Percentiles rank a stretch among this genome's conserved stretches.
phyloP scores from a whole-genome alignment of 331 rosid genomes.

The Ulmus americana region DNA sequence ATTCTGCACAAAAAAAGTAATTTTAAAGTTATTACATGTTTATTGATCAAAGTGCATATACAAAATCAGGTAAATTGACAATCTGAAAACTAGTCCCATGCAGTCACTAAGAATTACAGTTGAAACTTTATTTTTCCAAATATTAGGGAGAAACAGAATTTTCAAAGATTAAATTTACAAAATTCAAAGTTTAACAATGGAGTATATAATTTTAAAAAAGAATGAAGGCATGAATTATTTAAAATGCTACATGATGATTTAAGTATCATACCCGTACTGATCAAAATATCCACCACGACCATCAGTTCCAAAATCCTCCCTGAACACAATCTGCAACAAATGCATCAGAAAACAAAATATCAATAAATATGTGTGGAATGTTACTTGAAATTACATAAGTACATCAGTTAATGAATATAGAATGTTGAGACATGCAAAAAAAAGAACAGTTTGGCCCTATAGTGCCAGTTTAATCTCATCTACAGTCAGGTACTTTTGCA shows the following conservation, averaged over 20 bases:
- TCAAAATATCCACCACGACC: constrained; percentile 99
- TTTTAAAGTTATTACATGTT: background rate
- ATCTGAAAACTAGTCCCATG: background rate
- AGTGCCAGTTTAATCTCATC: background rate
- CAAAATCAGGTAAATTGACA: constrained; percentile 2
- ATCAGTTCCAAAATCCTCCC: constrained; percentile 96
- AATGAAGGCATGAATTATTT: constrained; percentile 4
- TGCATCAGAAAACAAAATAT: constrained; percentile 17
- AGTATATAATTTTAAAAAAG: background rate
- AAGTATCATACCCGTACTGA: constrained; percentile 69
- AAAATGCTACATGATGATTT: constrained; percentile 2
- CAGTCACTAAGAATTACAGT: background rate
- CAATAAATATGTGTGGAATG: constrained; percentile 8
- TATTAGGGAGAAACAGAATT: background rate
- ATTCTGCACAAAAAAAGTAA: constrained; percentile 47
- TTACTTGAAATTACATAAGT: constrained; percentile 16
- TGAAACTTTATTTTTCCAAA: background rate
- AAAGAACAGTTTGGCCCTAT: background rate
- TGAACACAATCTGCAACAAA: constrained; percentile 74
- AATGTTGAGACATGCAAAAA: background rate
- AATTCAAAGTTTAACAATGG: background rate
- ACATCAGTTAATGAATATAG: constrained; percentile 7
- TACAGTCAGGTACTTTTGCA: background rate
- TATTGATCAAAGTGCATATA: constrained; percentile 7
- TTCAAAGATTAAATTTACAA: background rate